phyloP scores from a whole-genome alignment of 345 rosid genomes.

The Lepidium aucheri region DNA sequence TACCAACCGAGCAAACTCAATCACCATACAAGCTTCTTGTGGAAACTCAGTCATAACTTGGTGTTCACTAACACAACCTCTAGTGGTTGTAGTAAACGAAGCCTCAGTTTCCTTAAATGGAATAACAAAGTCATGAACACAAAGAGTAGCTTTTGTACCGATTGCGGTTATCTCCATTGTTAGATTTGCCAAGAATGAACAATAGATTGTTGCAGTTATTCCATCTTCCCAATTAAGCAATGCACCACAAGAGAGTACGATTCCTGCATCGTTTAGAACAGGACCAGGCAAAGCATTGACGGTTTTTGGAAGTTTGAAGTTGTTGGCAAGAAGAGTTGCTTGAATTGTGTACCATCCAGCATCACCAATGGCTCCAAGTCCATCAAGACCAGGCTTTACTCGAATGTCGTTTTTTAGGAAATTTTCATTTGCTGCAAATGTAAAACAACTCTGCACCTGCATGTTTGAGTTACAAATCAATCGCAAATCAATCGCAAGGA shows the following conservation, averaged over 20 bases:
- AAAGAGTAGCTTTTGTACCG: conserved; percentile 61
- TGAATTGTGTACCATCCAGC: conserved; percentile 82
- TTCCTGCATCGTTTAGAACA: conserved; percentile 52
- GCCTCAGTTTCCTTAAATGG: conserved; percentile 61
- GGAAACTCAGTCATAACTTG: conserved; percentile 40
- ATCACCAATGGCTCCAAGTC: conserved; percentile 82
- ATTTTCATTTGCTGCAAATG: conserved; percentile 39
- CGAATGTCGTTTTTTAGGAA: conserved; percentile 63
- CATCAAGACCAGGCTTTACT: conserved; percentile 82
- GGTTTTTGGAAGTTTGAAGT: conserved; percentile 58
- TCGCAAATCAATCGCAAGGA: too few relatives aligned
- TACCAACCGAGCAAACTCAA: conserved; percentile 60
- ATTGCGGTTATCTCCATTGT: conserved; percentile 64
- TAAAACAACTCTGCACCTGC: conserved; percentile 58
- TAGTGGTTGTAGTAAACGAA: conserved; percentile 24
- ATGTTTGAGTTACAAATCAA: neutral
- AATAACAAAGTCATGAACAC: conserved; percentile 55
- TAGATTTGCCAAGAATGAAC: conserved; percentile 68
- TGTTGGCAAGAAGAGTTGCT: conserved; percentile 45
- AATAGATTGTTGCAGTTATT: conserved; percentile 47
- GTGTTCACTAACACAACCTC: conserved; percentile 36
- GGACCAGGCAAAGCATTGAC: conserved; percentile 43
- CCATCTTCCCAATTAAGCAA: conserved; percentile 64
- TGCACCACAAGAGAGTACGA: conserved; percentile 64
- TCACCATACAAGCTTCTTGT: conserved; percentile 78